phyloP scores from a whole-genome alignment of 345 rosid species.

The Citrus unshiu region DNA sequence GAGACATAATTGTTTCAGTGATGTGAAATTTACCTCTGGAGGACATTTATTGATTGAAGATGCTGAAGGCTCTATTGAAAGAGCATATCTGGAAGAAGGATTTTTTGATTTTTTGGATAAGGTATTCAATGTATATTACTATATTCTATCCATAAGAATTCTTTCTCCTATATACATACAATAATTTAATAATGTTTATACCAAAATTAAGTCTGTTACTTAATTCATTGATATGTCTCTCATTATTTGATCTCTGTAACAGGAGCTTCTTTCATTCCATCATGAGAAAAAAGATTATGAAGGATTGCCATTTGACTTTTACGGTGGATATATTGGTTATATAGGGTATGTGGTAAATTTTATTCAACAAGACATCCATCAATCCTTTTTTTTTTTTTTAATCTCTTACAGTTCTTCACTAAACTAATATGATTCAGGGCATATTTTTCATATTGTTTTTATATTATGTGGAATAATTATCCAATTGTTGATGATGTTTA shows the following conservation, averaged over 20 bases:
- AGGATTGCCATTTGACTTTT: constrained; percentile 87
- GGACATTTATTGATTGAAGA: constrained; percentile 67
- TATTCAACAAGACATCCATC: constrained; percentile 10
- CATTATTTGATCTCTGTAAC: constrained; percentile 17
- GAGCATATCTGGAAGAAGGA: constrained; percentile 59
- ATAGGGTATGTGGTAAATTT: constrained; percentile 62
- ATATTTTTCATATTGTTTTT: not conserved
- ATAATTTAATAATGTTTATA: not conserved
- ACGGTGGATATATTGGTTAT: constrained; percentile 92
- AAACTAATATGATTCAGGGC: not conserved
- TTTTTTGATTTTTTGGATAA: constrained; percentile 65
- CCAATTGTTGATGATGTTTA: not conserved
- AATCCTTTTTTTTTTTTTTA: not conserved
- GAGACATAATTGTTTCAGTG: constrained; percentile 31
- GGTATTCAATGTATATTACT: constrained; percentile 36
- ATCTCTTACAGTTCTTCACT: not conserved
- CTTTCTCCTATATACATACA: not conserved
- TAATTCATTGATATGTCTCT: not conserved
- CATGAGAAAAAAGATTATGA: constrained; percentile 66
- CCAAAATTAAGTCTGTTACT: not conserved
- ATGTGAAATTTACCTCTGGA: constrained; percentile 33
- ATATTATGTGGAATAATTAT: not conserved
- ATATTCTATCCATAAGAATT: not conserved
- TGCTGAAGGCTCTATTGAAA: constrained; percentile 41
- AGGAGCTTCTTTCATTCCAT: constrained; percentile 73